A percentile compares a stretch with the other conserved stretches of the same genome.
phyloP scores from a whole-genome alignment of 2,329 filamentous ascomycete genomes.

The Calonectria leucothoes region DNA sequence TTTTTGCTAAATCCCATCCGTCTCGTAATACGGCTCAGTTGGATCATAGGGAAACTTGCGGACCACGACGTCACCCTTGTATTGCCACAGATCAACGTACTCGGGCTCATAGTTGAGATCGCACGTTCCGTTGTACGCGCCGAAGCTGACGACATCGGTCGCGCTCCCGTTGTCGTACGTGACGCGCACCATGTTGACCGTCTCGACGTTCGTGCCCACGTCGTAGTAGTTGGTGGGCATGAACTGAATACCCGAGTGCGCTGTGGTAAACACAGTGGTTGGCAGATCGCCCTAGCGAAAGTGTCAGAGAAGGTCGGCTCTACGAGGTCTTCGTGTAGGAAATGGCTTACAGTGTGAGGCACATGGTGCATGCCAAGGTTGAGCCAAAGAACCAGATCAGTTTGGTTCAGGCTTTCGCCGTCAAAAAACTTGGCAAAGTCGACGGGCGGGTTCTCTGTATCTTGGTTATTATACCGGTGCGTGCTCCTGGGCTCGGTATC shows the following conservation, averaged over 20 bases:
- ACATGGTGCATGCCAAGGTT: slow-evolving; percentile 63
- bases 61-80: slow-evolving; percentile 47
- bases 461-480: slow-evolving; percentile 54
- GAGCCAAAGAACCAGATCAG: slow-evolving; percentile 57
- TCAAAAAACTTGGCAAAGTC: slow-evolving; percentile 60
- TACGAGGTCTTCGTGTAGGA: background rate
- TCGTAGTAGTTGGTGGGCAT: slow-evolving; percentile 51
- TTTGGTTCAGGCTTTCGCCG: slow-evolving; percentile 50
- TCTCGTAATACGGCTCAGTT: slow-evolving; percentile 12
- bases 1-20: background rate
- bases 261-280: slow-evolving; percentile 16
- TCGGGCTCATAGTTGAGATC: slow-evolving; percentile 37
- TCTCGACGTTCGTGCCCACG: slow-evolving; percentile 39
- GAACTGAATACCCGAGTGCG: slow-evolving; percentile 16
- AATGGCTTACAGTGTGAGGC: slow-evolving; percentile 15
- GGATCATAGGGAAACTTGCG: slow-evolving; percentile 19
- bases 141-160: slow-evolving; percentile 47
- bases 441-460: slow-evolving; percentile 53
- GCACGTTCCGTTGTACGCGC: slow-evolving; percentile 45
- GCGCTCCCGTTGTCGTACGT: slow-evolving; percentile 49
- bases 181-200: slow-evolving; percentile 49
- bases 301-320: background rate
- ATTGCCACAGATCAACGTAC: slow-evolving; percentile 44
- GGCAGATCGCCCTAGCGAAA: slow-evolving; percentile 15
- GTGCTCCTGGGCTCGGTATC: slow-evolving; percentile 50